Percentiles rank a stretch among this genome's conserved stretches.
Conservation (phyloP, 1,284 basidiomycete genomes). For the Irpex rosettiformis region DNA sequence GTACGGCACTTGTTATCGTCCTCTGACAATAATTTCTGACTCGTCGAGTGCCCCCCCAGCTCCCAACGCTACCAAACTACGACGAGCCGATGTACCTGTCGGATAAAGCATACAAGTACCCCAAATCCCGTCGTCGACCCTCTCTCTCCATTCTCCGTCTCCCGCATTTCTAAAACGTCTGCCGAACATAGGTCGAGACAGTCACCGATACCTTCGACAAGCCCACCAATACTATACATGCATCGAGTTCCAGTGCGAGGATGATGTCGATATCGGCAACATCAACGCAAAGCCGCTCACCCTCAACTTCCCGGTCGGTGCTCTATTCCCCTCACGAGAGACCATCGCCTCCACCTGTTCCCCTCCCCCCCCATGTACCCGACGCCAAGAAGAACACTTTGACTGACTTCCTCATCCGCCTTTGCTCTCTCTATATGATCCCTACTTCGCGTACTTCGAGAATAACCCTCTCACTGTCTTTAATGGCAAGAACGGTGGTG, state of each 20-base stretch:
- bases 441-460: conserved; percentile 98
- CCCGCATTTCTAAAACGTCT: conserved; percentile 5
- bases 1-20: neutral
- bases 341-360: conserved; percentile 70
- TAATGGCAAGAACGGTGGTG: conserved; percentile 72
- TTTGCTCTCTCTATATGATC: conserved; percentile 97
- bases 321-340: conserved; percentile 78
- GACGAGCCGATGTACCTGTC: too few species aligned
- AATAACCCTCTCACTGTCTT: conserved; percentile 98
- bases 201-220: conserved; percentile 94
- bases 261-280: conserved; percentile 97
- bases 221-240: conserved; percentile 99
- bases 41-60: too few species aligned
- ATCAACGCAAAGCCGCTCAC: conserved; percentile 97
- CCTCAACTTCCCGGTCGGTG: conserved; percentile 79
- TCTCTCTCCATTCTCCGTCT: conserved; percentile 4
- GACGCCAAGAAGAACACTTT: conserved; percentile 82
- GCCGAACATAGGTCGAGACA: conserved; percentile 76
- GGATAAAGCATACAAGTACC: too few species aligned
- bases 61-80: too few species aligned
- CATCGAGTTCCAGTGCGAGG: conserved; percentile 94
- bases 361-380: conserved; percentile 79
- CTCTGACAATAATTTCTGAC: conserved; percentile 7
- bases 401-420: conserved; percentile 90
- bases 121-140: conserved; percentile 7